Percentiles rank a stretch among this genome's conserved stretches.
Conservation (phyloP, 257 asterid species). For the Thymus quinquecostatus region DNA sequence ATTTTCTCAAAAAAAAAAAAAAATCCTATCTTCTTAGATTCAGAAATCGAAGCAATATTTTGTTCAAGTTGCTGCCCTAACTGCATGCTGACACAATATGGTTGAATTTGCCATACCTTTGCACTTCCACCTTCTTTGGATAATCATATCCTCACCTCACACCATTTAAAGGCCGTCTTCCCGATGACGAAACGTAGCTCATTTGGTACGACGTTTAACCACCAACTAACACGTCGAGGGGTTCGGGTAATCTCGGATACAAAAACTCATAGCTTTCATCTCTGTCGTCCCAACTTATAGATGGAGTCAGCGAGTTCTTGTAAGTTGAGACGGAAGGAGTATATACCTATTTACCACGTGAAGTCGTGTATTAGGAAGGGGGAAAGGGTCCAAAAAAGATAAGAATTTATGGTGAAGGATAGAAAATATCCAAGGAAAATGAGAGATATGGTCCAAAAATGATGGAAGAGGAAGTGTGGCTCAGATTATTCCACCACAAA, state of each 20-base stretch:
- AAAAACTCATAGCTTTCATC: too few relatives aligned
- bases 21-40: not conserved
- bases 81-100: not conserved
- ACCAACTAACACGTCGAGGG: too few relatives aligned
- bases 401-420: not conserved
- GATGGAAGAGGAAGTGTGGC: slow-evolving; percentile 41
- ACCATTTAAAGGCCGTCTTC: too few relatives aligned
- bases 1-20: too few relatives aligned
- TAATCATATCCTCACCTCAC: not conserved
- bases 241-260: too few relatives aligned
- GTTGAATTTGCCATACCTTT: not conserved
- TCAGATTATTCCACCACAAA: slow-evolving; percentile 38
- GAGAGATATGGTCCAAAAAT: slow-evolving; percentile 28
- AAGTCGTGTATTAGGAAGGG: too few relatives aligned
- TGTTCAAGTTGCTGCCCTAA: not conserved
- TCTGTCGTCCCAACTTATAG: too few relatives aligned
- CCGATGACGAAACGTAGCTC: too few relatives aligned
- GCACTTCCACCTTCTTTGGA: not conserved
- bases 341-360: too few relatives aligned
- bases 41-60: not conserved
- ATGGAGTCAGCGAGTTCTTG: too few relatives aligned
- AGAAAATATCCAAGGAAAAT: slow-evolving; percentile 3
- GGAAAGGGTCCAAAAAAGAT: not conserved
- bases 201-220: too few relatives aligned
- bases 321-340: too few relatives aligned